Percentiles rank a stretch among this genome's conserved stretches.
These are phyloP conservation scores for Ceratobasidium sp. DNA, from an alignment of 1,284 basidiomycete genomes.

Conservation along the genomic window DNA sequence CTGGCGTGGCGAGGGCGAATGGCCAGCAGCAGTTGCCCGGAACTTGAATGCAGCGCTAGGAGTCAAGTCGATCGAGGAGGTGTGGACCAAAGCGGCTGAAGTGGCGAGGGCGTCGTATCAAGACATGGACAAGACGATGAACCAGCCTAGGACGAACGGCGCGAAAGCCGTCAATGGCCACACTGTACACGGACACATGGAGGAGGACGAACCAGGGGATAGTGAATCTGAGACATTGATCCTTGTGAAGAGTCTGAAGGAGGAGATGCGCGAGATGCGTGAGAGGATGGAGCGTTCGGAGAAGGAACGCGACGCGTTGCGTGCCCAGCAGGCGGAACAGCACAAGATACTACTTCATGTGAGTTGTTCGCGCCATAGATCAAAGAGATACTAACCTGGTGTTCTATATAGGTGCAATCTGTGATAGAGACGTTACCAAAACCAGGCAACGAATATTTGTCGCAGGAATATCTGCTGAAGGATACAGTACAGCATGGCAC, in stretches of 20 bases:
- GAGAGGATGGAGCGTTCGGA: neutral
- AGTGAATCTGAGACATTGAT: neutral
- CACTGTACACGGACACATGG: neutral
- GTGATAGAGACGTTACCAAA: slow-evolving; percentile 6
- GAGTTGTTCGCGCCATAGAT: neutral
- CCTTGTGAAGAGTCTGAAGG: slow-evolving; percentile 8
- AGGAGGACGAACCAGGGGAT: neutral
- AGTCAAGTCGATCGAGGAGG: slow-evolving; percentile 9
- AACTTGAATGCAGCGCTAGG: slow-evolving; percentile 5
- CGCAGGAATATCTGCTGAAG: neutral
- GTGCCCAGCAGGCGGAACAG: slow-evolving; percentile 7
- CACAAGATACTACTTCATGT: slow-evolving; percentile 3
- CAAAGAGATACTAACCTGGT: neutral
- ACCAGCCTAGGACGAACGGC: neutral
- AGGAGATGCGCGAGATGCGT: neutral
- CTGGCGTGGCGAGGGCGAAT: slow-evolving; percentile 4
- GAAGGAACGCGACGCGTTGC: neutral
- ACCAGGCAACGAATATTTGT: slow-evolving; percentile 2
- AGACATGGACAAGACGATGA: too few relatives aligned
- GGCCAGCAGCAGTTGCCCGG: slow-evolving; percentile 8
- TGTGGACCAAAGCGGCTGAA: neutral
- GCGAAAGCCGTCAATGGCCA: slow-evolving; percentile 2
- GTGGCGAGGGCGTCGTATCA: neutral
- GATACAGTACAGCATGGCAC: neutral
- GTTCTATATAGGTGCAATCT: slow-evolving; percentile 9